These are phyloP conservation scores for Penicillium glabrum DNA, from an alignment of 2,329 filamentous ascomycete genomes.

Conservation along the genomic window DNA sequence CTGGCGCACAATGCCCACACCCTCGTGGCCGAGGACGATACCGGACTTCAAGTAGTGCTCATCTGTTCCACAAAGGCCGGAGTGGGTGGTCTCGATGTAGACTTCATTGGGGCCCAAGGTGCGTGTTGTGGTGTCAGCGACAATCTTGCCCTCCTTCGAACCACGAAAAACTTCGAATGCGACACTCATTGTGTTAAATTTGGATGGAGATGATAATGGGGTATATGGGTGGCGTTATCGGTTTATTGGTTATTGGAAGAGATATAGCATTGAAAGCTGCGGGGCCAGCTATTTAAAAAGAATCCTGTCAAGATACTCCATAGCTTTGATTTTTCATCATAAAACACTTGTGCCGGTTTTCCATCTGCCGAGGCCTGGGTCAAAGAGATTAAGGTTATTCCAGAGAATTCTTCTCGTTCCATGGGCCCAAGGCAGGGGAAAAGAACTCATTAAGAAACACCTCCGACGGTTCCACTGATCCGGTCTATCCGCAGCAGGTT, in stretches of 20 bases:
- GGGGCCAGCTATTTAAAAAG: background rate
- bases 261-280: background rate
- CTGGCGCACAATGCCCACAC: constrained; percentile 52
- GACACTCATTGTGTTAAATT: constrained; percentile 17
- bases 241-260: background rate
- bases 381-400: background rate
- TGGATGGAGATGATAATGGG: background rate
- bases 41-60: constrained; percentile 24
- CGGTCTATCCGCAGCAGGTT: background rate
- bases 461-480: background rate
- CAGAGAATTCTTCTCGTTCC: background rate
- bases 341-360: background rate
- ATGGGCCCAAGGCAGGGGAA: background rate
- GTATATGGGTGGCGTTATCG: background rate
- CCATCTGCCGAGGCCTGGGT: background rate
- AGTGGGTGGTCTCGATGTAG: constrained; percentile 27
- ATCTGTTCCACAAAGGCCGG: constrained; percentile 29
- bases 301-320: background rate
- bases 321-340: background rate
- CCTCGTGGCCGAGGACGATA: constrained; percentile 53
- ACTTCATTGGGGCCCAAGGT: constrained; percentile 23
- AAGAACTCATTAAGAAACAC: background rate
- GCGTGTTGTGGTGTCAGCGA: constrained; percentile 25
- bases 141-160: constrained; percentile 24
- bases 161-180: constrained; percentile 30